A percentile compares a stretch with the other conserved stretches of the same genome.
Conservation (phyloP, 768 basidiomycete species). For the Butyriboletus loyo region DNA sequence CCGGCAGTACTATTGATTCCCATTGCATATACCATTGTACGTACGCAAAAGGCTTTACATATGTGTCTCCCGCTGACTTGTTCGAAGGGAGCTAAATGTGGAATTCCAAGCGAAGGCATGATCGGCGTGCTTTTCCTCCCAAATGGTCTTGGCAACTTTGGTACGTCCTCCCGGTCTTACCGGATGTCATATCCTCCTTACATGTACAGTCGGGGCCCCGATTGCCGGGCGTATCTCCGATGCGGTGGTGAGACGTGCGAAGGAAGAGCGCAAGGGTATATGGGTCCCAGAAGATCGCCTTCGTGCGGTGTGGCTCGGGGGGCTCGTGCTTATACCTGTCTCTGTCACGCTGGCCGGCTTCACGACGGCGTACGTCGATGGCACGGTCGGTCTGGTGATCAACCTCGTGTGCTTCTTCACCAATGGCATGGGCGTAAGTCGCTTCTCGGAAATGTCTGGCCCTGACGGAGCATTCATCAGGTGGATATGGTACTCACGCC, state of each 20-base stretch:
- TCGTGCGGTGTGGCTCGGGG: conserved; percentile 47
- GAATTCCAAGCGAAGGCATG: conserved; percentile 19
- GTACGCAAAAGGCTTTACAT: conserved; percentile 10
- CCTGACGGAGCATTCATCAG: conserved; percentile 30
- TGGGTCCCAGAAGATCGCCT: conserved; percentile 74
- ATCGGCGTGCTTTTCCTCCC: conserved; percentile 28
- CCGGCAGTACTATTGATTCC: conserved; percentile 48
- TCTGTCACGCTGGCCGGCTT: conserved; percentile 50
- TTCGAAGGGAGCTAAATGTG: conserved; percentile 46
- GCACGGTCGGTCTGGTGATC: conserved; percentile 46
- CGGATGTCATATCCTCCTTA: background rate
- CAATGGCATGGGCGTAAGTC: conserved; percentile 61
- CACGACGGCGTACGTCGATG: conserved; percentile 48
- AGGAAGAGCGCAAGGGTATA: conserved; percentile 45
- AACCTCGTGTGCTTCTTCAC: conserved; percentile 56
- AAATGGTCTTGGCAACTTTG: conserved; percentile 24
- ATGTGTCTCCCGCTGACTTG: background rate
- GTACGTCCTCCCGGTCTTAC: conserved; percentile 5
- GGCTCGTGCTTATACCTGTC: conserved; percentile 48
- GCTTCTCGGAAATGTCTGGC: background rate
- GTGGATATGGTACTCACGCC: conserved; percentile 57
- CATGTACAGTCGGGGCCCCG: conserved; percentile 52
- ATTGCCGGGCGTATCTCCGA: conserved; percentile 61
- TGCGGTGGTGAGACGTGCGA: conserved; percentile 45
- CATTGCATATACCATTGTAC: conserved; percentile 63